phyloP scores from a whole-genome alignment of 257 asterid species.

The Solanum gracilifrons region DNA sequence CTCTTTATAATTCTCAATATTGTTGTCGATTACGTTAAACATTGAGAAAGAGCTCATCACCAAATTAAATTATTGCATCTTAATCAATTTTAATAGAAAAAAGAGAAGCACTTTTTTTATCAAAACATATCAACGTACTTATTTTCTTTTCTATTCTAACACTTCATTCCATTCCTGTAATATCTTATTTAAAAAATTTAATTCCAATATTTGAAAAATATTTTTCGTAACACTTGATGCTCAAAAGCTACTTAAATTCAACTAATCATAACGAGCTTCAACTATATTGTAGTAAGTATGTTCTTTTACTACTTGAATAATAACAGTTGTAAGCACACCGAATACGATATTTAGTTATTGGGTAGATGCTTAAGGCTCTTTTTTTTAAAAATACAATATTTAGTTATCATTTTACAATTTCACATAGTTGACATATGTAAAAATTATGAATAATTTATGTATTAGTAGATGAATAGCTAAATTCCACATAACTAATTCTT shows the following conservation, averaged over 20 bases:
- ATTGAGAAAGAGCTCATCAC: neutral
- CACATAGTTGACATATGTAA: neutral
- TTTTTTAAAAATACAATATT: too few relatives aligned
- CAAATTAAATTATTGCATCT: neutral
- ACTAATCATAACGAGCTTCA: neutral
- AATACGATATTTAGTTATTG: too few relatives aligned
- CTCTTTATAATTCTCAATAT: neutral
- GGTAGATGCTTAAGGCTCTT: too few relatives aligned
- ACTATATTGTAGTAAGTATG: neutral
- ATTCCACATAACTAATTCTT: neutral
- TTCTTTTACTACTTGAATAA: neutral
- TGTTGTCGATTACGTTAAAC: neutral
- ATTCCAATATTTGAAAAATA: neutral
- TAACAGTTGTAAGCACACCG: neutral
- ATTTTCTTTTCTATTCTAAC: neutral
- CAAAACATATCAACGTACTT: neutral
- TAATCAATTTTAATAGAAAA: neutral
- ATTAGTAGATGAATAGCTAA: neutral
- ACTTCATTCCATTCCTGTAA: neutral
- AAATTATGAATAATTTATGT: neutral
- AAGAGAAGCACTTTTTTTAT: neutral
- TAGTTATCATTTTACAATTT: neutral
- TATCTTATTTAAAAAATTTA: neutral
- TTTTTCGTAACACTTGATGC: neutral
- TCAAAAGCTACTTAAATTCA: neutral